Evolutionary conservation across 2,329 filamentous ascomycete genomes (phyloP), one percentile per base, ranked within the genome.

Genomic region (Sphaceloma murrayae): DNA sequence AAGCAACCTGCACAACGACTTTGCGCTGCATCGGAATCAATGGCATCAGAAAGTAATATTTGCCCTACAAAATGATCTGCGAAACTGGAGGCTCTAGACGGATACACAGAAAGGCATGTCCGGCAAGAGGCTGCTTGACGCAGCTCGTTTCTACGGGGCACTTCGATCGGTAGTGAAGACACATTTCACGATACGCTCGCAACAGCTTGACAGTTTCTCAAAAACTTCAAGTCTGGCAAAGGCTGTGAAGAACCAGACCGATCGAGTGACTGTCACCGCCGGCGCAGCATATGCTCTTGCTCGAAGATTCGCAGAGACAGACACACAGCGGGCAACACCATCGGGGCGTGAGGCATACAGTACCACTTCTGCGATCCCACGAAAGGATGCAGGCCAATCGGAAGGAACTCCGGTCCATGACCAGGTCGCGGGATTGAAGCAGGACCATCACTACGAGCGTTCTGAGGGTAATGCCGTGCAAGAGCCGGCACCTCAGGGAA

Each of bases 221-320:
- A 69, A 73, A 52, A 82, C 80, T 0, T 83, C 80, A 2, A 75
- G 74, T 21, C 60, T 84, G 36, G 74, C 76, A 19, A 78, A 75
- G 57, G 73, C 74, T 10, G 67, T 80, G 46, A 77, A 77, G 58
- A 67, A 58, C 42, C 77, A 80, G 61, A 74, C 73, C 2, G 75
- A 80, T 49, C 69, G 74, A 45, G 61, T 81, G 39, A 76, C 76
- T 1, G 63, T 79, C 40, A 80, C 77, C 13, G 69, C 72, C 27
- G 69, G 73, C 52, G 78, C 78, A 31, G 77, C 77, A 14, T 68
- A 74, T 26, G 72, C 73, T 42, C 66, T 82, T 42, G 72, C 72
- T 10, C 68, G 70, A 49, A 67, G 75, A 40, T 68, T 80, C 55
- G 72, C 74, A 52, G 76, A 78, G 53, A 56, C 61, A 19, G 56